Base-by-base conservation (phyloP, 202 grass and related monocot genomes). In the Saccharum hybrid region DNA sequence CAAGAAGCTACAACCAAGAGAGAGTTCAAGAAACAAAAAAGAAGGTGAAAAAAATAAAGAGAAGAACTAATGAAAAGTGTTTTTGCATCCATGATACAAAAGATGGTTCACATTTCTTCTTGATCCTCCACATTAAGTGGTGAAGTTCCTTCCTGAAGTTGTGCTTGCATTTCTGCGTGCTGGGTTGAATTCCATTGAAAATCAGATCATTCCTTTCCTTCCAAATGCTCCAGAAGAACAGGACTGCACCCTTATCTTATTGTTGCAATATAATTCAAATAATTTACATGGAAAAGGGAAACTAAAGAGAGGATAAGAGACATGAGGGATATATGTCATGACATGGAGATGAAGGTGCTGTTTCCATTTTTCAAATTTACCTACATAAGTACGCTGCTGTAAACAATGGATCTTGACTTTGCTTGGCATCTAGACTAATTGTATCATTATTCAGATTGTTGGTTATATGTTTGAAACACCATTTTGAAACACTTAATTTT, bases 381-480 rank as follows among this genome's bases (percentile, higher is more conserved):
- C 15, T 8, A 38, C 5, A 67, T 67, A 67, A 67, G 34, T 67
- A 9, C 0, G 36, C 2, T 34, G 26, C 7, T 11, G 10, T 14
- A 16, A 65, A 16, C 62, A 65, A 65, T 65, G 62, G 62, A 56
- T 59, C 48, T 54, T 74, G 28, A 56, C 28, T 68, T 41, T 69
- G 19, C 66, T 63, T 40, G 64, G 64, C 64, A 68, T 68, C 10
- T 56, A 40, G 12, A 75, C 33, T 18, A 22, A 22, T 2, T 9
- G 5, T 68, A n/a, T 57, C 18, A 57, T 80, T 21, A 54, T 26
- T 26, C 26, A 26, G 0, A 26, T 26, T 51, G 33, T 51, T 79
- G 28, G 14, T 37, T 66, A 51, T 34, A 79, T 31, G 18, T 21
- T 0, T 26, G 26, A 26, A 26, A 26, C 26, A 26, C 26, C n/a